These are phyloP conservation scores for Fusarium chlamydosporum DNA, from an alignment of 2,329 filamentous ascomycete genomes.

Conservation along the genomic window DNA sequence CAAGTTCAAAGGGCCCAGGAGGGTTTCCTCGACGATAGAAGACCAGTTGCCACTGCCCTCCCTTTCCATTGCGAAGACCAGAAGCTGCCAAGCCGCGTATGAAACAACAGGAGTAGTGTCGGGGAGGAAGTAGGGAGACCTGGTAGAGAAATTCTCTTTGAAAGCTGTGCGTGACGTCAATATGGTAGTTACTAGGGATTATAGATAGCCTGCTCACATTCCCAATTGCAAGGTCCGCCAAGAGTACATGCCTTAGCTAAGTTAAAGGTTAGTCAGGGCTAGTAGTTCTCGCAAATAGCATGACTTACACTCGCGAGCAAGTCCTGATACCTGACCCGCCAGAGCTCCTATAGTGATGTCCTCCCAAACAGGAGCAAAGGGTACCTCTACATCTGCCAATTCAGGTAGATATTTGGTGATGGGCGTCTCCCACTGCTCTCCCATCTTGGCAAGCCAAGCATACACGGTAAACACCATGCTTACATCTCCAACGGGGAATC, in stretches of 20 bases:
- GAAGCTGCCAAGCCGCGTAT: constrained; percentile 43
- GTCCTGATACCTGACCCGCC: constrained; percentile 43
- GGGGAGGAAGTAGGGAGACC: constrained; percentile 35
- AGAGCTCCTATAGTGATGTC: constrained; percentile 42
- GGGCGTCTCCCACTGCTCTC: constrained; percentile 49
- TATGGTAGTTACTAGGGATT: accelerated
- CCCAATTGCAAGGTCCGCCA: constrained; percentile 21
- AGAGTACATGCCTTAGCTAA: constrained; percentile 33
- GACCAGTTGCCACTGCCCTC: not conserved
- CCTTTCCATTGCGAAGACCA: constrained; percentile 40
- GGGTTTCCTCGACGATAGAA: not conserved
- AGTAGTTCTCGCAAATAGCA: accelerated
- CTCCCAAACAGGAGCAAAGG: constrained; percentile 20
- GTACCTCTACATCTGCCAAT: constrained; percentile 4
- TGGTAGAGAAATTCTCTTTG: constrained; percentile 10
- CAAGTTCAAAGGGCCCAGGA: constrained; percentile 32
- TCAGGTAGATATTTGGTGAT: constrained; percentile 53
- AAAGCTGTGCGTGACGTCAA: constrained; percentile 14
- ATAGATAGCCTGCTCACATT: not conserved
- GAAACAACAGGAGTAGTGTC: constrained; percentile 43
- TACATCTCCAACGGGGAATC: constrained; percentile 51
- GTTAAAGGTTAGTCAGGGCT: not conserved
- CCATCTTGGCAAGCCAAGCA: constrained; percentile 52
- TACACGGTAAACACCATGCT: constrained; percentile 55
- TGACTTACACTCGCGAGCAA: constrained; percentile 41